A percentile compares a stretch with the other conserved stretches of the same genome.
Conservation (phyloP, 2,329 filamentous ascomycete genomes). For the Xylaria sp. region DNA sequence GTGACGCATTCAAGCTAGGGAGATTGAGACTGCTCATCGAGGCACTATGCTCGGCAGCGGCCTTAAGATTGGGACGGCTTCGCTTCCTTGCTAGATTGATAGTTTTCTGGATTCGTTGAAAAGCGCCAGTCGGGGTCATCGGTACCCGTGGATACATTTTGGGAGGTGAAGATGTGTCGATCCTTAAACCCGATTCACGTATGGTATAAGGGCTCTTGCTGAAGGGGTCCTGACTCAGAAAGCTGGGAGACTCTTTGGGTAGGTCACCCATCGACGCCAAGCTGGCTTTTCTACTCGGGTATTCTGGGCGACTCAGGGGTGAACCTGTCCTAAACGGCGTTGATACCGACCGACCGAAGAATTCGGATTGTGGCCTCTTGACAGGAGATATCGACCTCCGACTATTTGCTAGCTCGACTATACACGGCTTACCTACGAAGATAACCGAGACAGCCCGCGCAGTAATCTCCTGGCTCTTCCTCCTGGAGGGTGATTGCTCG, state of each 20-base stretch:
- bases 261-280: constrained; percentile 41
- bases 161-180: constrained; percentile 34
- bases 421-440: constrained; percentile 63
- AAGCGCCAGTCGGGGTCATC: constrained; percentile 53
- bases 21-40: constrained; percentile 39
- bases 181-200: constrained; percentile 35
- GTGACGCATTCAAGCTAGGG: constrained; percentile 30
- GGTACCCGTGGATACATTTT: constrained; percentile 45
- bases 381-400: constrained; percentile 52
- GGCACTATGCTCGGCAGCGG: constrained; percentile 33
- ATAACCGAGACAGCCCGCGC: constrained; percentile 65
- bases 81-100: constrained; percentile 61
- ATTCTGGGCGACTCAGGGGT: constrained; percentile 33
- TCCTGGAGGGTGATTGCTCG: constrained; percentile 36
- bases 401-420: constrained; percentile 55
- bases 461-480: constrained; percentile 58
- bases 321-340: constrained; percentile 37
- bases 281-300: constrained; percentile 52
- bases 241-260: constrained; percentile 50
- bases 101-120: constrained; percentile 56
- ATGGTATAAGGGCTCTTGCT: constrained; percentile 46
- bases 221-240: constrained; percentile 62
- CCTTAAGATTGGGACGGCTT: constrained; percentile 55
- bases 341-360: constrained; percentile 28
- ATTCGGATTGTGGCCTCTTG: constrained; percentile 41